Percentiles rank a stretch among this genome's conserved stretches.
Evolutionary conservation across 208 protist genomes (phyloP).

Genomic region (Leishmania braziliensis): DNA sequence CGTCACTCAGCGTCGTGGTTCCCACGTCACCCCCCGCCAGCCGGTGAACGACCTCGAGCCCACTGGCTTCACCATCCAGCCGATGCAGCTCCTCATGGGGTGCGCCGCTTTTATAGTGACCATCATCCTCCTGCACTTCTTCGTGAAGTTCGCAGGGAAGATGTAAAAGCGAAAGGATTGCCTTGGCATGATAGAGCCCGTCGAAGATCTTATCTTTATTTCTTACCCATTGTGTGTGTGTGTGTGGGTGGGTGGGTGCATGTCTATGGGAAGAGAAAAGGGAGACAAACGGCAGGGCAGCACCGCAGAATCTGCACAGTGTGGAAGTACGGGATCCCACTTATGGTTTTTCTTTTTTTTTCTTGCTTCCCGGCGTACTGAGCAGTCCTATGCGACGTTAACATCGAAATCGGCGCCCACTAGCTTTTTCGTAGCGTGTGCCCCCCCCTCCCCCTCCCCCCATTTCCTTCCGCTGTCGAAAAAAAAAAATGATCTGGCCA

Average conservation of each 20-base stretch:
- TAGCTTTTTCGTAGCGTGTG: neutral
- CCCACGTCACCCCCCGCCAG: slow-evolving; percentile 29
- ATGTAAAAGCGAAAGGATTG: neutral
- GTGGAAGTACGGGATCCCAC: neutral
- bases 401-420: neutral
- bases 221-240: slow-evolving; percentile 2
- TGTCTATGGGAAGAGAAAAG: neutral
- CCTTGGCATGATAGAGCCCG: neutral
- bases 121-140: slow-evolving; percentile 91
- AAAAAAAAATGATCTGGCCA: neutral
- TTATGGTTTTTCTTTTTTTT: neutral
- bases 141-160: slow-evolving; percentile 69
- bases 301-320: neutral
- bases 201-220: neutral
- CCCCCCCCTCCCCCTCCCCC: no score
- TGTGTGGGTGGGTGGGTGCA: neutral
- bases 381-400: neutral
- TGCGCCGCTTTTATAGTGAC: slow-evolving; percentile 73
- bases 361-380: neutral
- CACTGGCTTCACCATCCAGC: slow-evolving; percentile 73
- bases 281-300: neutral
- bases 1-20: slow-evolving; percentile 43
- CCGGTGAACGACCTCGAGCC: slow-evolving; percentile 72
- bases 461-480: neutral
- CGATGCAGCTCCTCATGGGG: slow-evolving; percentile 72